These are phyloP conservation scores for Fusarium anthophilum DNA, from an alignment of 2,329 filamentous ascomycete genomes.

Conservation along the genomic window DNA sequence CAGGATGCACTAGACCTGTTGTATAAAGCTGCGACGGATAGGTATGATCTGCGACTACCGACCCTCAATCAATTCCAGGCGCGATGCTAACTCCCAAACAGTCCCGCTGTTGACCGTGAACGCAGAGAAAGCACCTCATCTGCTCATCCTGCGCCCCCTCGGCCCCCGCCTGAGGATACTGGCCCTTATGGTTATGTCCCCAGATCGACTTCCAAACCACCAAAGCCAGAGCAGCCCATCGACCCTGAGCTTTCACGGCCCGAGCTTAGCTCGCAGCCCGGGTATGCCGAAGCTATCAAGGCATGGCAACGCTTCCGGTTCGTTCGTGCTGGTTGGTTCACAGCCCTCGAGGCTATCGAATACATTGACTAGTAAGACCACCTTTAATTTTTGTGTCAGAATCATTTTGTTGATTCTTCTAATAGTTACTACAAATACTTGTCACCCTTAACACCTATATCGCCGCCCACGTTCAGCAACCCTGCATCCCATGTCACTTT, in stretches of 20 bases:
- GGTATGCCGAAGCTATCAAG: constrained; percentile 76
- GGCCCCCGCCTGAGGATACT: constrained; percentile 26
- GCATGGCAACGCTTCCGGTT: constrained; percentile 95
- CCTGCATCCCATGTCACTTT: constrained; percentile 83
- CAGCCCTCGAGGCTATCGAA: constrained; percentile 88
- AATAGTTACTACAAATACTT: constrained; percentile 87
- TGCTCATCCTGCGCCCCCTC: constrained; percentile 23
- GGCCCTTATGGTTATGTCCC: constrained; percentile 33
- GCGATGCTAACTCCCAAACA: constrained; percentile 20
- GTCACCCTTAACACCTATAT: constrained; percentile 91
- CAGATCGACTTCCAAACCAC: constrained; percentile 19
- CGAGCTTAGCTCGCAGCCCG: constrained; percentile 58
- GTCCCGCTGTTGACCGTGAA: constrained; percentile 38
- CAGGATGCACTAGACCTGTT: constrained; percentile 93
- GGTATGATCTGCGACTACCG: constrained; percentile 50
- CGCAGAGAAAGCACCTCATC: constrained; percentile 36
- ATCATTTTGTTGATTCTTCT: constrained; percentile 12
- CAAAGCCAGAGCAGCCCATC: constrained; percentile 51
- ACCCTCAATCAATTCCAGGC: neutral
- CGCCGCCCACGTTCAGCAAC: constrained; percentile 87
- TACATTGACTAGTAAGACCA: constrained; percentile 86
- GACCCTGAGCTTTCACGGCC: constrained; percentile 58
- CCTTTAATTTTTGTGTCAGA: neutral
- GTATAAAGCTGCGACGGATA: constrained; percentile 83
- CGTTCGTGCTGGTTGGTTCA: constrained; percentile 97